Evolutionary conservation across 2,329 filamentous ascomycete genomes (phyloP).

Genomic region (Cucurbitaria berberidis): DNA sequence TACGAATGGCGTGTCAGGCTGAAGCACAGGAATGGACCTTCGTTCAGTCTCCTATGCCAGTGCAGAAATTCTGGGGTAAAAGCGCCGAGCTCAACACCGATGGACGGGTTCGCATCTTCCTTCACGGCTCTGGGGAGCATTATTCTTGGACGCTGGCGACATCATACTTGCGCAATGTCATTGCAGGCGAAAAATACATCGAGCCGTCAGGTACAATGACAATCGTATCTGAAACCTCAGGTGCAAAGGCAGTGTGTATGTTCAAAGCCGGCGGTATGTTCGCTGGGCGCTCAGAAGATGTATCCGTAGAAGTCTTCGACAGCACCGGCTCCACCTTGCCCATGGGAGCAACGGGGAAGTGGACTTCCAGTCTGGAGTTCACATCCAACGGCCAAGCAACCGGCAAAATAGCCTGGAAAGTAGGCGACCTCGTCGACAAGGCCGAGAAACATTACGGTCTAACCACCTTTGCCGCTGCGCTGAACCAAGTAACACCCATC

Average conservation of each 20-base stretch:
- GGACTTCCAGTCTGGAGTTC: conserved; percentile 76
- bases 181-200: conserved; percentile 97
- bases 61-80: conserved; percentile 99
- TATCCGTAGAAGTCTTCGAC: conserved; percentile 75
- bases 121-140: conserved; percentile 77
- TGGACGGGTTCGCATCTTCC: conserved; percentile 77
- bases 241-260: conserved; percentile 81
- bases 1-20: conserved; percentile 91
- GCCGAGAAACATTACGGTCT: conserved; percentile 83
- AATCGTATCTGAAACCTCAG: conserved; percentile 81
- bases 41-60: conserved; percentile 83
- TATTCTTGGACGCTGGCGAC: conserved; percentile 91
- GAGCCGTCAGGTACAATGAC: conserved; percentile 93
- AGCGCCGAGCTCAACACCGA: conserved; percentile 93
- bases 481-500: conserved; percentile 86
- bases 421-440: conserved; percentile 77
- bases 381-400: conserved; percentile 66
- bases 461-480: conserved; percentile 80
- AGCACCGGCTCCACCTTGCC: conserved; percentile 69
- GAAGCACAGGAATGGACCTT: conserved; percentile 87
- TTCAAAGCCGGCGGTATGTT: conserved; percentile 98
- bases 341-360: conserved; percentile 77
- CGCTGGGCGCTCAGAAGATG: conserved; percentile 89
- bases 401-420: conserved; percentile 77
- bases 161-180: conserved; percentile 91